These are phyloP conservation scores for Malassezia equina DNA, from an alignment of 1,284 basidiomycete genomes.

Conservation along the genomic window DNA sequence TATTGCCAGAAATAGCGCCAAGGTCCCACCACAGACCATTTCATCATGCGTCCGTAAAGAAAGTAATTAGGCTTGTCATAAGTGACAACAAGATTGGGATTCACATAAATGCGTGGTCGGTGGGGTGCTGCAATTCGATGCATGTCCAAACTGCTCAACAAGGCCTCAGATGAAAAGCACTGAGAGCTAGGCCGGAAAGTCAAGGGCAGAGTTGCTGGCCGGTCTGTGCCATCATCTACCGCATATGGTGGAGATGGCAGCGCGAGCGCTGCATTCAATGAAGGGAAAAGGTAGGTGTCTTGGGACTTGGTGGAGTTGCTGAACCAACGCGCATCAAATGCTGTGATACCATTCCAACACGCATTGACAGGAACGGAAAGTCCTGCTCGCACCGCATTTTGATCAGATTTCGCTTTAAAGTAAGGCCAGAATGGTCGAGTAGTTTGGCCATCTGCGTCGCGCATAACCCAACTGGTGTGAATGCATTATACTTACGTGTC, in stretches of 20 bases:
- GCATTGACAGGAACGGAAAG: slow-evolving; percentile 53
- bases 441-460: slow-evolving; percentile 42
- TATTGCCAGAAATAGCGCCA: slow-evolving; percentile 32
- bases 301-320: background rate
- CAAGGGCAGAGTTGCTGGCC: slow-evolving; percentile 45
- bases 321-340: slow-evolving; percentile 53
- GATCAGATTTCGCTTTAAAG: slow-evolving; percentile 50
- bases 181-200: slow-evolving; percentile 52
- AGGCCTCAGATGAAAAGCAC: slow-evolving; percentile 56
- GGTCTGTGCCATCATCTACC: slow-evolving; percentile 27
- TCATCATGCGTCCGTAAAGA: slow-evolving; percentile 19
- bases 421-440: slow-evolving; percentile 55
- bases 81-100: slow-evolving; percentile 44
- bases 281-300: background rate
- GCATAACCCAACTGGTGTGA: slow-evolving; percentile 25
- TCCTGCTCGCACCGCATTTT: slow-evolving; percentile 45
- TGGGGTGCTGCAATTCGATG: slow-evolving; percentile 51
- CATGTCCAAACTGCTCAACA: slow-evolving; percentile 56
- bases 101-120: slow-evolving; percentile 51
- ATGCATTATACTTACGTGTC: slow-evolving; percentile 52
- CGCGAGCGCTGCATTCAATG: background rate
- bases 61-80: slow-evolving; percentile 25
- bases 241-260: background rate
- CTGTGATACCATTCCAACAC: slow-evolving; percentile 59
- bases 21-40: slow-evolving; percentile 18